Conservation (phyloP, 176 grass and related monocot genomes). For the Aegilops bicornis region DNA sequence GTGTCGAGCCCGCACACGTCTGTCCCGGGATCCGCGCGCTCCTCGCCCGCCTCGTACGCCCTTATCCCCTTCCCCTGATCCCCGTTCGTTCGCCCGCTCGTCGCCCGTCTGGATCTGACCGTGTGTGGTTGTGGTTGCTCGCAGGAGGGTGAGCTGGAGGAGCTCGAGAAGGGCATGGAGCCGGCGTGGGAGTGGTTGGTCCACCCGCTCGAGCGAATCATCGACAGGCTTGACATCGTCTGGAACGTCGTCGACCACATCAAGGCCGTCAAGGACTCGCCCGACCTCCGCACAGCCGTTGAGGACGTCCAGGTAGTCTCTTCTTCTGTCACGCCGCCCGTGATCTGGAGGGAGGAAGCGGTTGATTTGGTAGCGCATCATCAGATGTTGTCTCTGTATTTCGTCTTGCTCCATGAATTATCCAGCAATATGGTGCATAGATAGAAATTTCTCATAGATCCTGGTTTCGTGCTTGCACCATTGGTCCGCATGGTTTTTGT, state of each 20-base stretch:
- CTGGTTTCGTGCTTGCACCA: too few relatives aligned
- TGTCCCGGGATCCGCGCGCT: slow-evolving; percentile 68
- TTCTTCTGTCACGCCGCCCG: not conserved
- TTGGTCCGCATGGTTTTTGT: too few relatives aligned
- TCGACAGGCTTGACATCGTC: slow-evolving; percentile 67
- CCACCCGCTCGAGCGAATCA: slow-evolving; percentile 85
- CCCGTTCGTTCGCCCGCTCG: not conserved
- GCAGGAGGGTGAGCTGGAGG: slow-evolving; percentile 74
- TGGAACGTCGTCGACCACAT: slow-evolving; percentile 88
- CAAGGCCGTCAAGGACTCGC: slow-evolving; percentile 86
- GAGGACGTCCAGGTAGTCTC: slow-evolving; percentile 80
- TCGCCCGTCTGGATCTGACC: not conserved
- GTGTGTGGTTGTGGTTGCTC: not conserved
- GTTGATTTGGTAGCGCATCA: too few relatives aligned
- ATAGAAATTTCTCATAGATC: too few relatives aligned
- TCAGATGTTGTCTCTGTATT: too few relatives aligned
- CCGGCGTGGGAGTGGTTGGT: slow-evolving; percentile 83
- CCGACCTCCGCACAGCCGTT: slow-evolving; percentile 69
- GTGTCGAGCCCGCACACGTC: slow-evolving; percentile 69
- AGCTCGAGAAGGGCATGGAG: slow-evolving; percentile 75
- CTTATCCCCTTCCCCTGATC: not conserved
- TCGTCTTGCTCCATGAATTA: too few relatives aligned
- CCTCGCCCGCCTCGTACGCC: slow-evolving; percentile 40
- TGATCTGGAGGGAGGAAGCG: too few relatives aligned
- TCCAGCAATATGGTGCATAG: too few relatives aligned